Base-by-base conservation (phyloP, 768 basidiomycete species). In the Macrolepiota albuminosa region DNA sequence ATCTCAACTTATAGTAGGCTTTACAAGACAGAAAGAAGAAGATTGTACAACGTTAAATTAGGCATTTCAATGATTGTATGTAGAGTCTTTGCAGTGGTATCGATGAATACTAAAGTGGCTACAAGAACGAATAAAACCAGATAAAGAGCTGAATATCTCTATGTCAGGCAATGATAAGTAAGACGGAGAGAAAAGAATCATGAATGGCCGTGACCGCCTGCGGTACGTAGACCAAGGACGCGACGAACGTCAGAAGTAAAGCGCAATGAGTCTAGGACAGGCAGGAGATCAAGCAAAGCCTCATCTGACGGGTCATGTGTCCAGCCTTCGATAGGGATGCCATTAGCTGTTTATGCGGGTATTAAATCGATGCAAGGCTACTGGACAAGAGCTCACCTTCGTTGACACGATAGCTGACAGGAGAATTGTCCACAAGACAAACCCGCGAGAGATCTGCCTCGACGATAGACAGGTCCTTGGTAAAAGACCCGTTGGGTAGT, bases 291-390 rank as follows among this genome's bases (percentile, higher is more conserved):
- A 58, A 99, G 87, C 58, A 99, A 78, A 24, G 96, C 97, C 75
- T 98, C 93, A 76, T 99, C 97, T 61, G 88, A 86, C 36, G 93
- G 95, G 75, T 99, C 97, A 61, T 95, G 89, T 26, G 95, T 98
- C 97, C 97, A 98, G 52, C 97, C 97, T 80, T 98, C 96, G 74
- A 99, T 93, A 37, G 97, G 97, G 69, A 99, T 94, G 55, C 95
- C 97, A 72, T 99, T 99, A 56, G 93, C 97, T 98, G 71, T 48
- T 56, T 61, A 50, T 61, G 51, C 43, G 57, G 42, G 16, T 34
- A 43, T 31, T 29, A 26, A 56, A 43, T 56, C 40, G 24, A n/a
- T 49, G 37, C n/a, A 33, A 60, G 51, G 52, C 47, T 14, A 55
- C 33, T 13, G 55, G 51, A 60, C 16, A 37, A 54, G 26, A 33